These are phyloP conservation scores for Solanum aculeatissimum DNA, from an alignment of 305 asterid species.

Conservation along the genomic window DNA sequence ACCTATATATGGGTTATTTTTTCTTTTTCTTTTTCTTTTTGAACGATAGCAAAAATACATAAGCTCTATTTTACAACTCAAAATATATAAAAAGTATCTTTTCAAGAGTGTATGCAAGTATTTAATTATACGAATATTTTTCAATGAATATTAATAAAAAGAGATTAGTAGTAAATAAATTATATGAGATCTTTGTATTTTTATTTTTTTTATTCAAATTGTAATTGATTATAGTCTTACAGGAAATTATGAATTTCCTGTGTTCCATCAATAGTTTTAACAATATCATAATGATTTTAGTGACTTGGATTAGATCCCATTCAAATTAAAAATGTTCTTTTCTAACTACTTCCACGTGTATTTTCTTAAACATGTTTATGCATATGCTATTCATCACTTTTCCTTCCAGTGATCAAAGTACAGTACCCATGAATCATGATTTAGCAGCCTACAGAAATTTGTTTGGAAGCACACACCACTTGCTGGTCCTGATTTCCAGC, in stretches of 20 bases:
- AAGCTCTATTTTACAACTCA: too few species aligned
- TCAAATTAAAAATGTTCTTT: neutral
- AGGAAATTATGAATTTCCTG: neutral
- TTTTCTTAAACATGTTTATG: neutral
- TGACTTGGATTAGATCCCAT: neutral
- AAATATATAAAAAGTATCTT: too few species aligned
- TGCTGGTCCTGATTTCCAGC: neutral
- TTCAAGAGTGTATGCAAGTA: neutral
- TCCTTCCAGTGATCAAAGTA: neutral
- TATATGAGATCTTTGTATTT: neutral
- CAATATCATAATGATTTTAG: neutral
- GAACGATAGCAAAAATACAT: neutral
- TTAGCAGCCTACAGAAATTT: neutral
- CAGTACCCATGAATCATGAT: neutral
- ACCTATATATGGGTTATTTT: neutral
- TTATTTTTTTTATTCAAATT: neutral
- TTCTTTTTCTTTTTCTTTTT: neutral
- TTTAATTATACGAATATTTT: neutral
- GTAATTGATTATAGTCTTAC: neutral
- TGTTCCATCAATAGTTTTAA: neutral
- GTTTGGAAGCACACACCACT: neutral
- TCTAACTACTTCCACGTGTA: neutral
- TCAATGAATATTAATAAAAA: neutral
- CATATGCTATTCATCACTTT: neutral
- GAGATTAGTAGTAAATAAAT: neutral